These are phyloP conservation scores for Glycine tomentella DNA, from an alignment of 306 rosid species.

Conservation along the genomic window DNA sequence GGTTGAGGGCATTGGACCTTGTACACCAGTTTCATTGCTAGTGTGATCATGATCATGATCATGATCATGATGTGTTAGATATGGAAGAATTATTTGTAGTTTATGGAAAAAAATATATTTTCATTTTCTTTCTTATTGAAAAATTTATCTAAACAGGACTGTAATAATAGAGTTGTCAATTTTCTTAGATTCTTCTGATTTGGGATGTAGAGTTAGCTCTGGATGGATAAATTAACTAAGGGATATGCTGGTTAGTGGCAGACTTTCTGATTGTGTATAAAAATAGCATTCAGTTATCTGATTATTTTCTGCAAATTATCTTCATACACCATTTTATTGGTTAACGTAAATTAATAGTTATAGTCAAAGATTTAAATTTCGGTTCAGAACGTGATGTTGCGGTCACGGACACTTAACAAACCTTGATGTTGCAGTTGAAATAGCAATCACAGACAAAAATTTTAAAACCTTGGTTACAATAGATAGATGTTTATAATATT, in stretches of 20 bases:
- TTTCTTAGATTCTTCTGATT: conserved; percentile 16
- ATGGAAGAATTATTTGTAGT: no score
- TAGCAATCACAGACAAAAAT: background rate
- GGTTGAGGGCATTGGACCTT: conserved; percentile 74
- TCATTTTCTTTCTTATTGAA: no score
- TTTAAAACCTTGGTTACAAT: background rate
- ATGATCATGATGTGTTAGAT: background rate
- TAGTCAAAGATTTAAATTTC: background rate
- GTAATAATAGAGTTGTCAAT: background rate
- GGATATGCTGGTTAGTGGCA: background rate
- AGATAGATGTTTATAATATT: background rate
- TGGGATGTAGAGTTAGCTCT: conserved; percentile 28
- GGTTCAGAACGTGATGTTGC: no score
- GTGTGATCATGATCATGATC: background rate
- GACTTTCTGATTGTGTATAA: conserved; percentile 1
- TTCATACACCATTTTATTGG: background rate
- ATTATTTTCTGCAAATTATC: no score
- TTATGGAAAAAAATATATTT: no score
- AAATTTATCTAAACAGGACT: no score
- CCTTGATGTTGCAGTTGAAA: no score
- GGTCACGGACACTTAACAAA: no score
- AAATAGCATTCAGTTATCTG: background rate
- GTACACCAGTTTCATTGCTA: conserved; percentile 80
- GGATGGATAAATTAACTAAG: conserved; percentile 23
- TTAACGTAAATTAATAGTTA: background rate